phyloP scores from a whole-genome alignment of 2,329 filamentous ascomycete species.

The Calonectria crousiana region DNA sequence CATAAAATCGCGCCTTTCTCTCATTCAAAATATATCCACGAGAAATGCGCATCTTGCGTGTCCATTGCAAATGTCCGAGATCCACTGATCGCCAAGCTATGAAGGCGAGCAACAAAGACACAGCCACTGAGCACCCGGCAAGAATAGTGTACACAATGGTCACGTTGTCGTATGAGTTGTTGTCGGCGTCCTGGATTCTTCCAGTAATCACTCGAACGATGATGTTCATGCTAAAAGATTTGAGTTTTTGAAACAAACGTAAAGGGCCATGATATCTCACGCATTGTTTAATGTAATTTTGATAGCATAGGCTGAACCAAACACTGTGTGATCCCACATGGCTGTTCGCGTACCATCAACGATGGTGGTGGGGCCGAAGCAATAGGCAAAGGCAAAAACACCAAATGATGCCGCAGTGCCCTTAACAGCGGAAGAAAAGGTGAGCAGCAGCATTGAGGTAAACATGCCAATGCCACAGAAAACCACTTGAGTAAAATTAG shows the following conservation, averaged over 20 bases:
- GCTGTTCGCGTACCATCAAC: slow-evolving; percentile 71
- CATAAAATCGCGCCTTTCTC: slow-evolving; percentile 55
- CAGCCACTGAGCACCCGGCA: neutral
- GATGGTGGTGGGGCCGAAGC: slow-evolving; percentile 67
- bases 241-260: neutral
- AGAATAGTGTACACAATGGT: neutral
- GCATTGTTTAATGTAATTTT: slow-evolving; percentile 71
- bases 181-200: neutral
- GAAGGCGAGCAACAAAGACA: neutral
- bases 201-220: slow-evolving; percentile 1
- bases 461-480: slow-evolving; percentile 56
- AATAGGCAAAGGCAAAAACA: slow-evolving; percentile 66
- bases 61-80: slow-evolving; percentile 66
- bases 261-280: neutral
- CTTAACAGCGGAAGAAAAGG: slow-evolving; percentile 58
- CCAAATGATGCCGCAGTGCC: slow-evolving; percentile 70
- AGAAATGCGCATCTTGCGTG: slow-evolving; percentile 61
- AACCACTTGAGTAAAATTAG: neutral
- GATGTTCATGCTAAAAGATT: neutral
- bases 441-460: slow-evolving; percentile 65
- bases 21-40: slow-evolving; percentile 57
- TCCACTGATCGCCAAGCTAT: slow-evolving; percentile 43
- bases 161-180: neutral
- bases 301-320: slow-evolving; percentile 68
- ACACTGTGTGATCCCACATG: slow-evolving; percentile 69